These are phyloP conservation scores for Protomyces inundatus DNA, from an alignment of 1,139 yeast species.

Conservation along the genomic window DNA sequence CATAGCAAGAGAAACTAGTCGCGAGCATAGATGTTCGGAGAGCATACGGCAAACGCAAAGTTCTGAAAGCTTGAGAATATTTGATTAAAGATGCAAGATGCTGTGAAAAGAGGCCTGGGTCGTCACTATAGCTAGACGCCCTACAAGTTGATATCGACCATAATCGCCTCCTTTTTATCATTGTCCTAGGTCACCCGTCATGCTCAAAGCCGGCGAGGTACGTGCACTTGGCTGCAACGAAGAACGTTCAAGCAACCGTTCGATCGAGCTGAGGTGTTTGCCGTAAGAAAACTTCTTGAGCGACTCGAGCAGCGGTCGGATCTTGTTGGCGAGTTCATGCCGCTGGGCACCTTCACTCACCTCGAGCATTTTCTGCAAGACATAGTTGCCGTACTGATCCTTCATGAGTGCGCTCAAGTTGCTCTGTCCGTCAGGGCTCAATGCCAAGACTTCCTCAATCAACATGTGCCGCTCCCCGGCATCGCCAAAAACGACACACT, in stretches of 20 bases:
- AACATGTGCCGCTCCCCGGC: slow-evolving; percentile 57
- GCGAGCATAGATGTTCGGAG: too few species aligned
- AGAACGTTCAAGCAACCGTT: slow-evolving; percentile 15
- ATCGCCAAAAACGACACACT: slow-evolving; percentile 73
- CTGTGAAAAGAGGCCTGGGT: too few species aligned
- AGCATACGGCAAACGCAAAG: too few species aligned
- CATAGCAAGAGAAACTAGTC: too few species aligned
- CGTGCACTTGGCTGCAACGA: not conserved
- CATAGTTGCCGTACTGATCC: slow-evolving; percentile 96
- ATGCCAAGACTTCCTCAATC: slow-evolving; percentile 53
- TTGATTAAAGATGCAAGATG: too few species aligned
- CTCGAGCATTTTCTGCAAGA: slow-evolving; percentile 87
- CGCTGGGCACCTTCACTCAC: slow-evolving; percentile 63
- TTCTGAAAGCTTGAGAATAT: too few species aligned
- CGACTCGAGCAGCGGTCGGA: slow-evolving; percentile 42
- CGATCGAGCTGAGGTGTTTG: slow-evolving; percentile 47
- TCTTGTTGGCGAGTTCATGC: slow-evolving; percentile 40
- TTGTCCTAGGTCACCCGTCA: not conserved
- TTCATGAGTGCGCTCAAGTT: slow-evolving; percentile 63
- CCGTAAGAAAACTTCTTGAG: slow-evolving; percentile 50
- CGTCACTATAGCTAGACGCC: too few species aligned
- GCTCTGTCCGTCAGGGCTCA: slow-evolving; percentile 31
- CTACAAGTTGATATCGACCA: too few species aligned
- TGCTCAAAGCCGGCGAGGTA: not conserved
- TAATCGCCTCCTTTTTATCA: too few species aligned